Percentiles rank a stretch among this genome's conserved stretches.
Conservation (phyloP, 768 basidiomycete species). For the Lactarius akahatsu region DNA sequence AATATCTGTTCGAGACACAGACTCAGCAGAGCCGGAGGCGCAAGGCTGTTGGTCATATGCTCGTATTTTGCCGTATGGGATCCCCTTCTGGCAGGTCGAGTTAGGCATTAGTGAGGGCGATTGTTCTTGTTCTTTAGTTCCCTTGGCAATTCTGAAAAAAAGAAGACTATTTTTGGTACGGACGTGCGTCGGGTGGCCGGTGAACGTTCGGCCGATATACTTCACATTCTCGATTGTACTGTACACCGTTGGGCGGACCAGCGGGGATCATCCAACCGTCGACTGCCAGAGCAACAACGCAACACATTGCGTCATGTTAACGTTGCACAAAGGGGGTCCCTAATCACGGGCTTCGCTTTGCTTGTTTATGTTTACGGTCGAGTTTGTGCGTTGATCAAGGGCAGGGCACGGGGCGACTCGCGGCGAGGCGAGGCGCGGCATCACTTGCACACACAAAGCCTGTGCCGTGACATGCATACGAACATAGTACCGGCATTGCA, state of each 20-base stretch:
- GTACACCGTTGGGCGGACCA: background rate
- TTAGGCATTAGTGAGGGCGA: background rate
- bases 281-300: background rate
- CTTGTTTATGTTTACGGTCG: conserved; percentile 2
- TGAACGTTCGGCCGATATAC: background rate
- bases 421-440: conserved; percentile 15
- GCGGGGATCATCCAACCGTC: background rate
- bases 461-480: background rate
- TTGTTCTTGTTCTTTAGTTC: background rate
- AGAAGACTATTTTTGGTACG: background rate
- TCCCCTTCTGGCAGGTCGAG: background rate
- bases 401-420: conserved; percentile 15
- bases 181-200: background rate
- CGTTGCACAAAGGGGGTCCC: background rate
- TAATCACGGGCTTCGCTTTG: background rate
- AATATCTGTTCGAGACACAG: background rate
- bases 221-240: background rate
- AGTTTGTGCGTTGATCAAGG: conserved; percentile 6
- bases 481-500: background rate
- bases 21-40: conserved; percentile 1
- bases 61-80: background rate
- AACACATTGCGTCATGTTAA: background rate
- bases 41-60: background rate
- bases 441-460: background rate
- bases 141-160: background rate